These are phyloP conservation scores for Hypoxylon sp. DNA, from an alignment of 2,329 filamentous ascomycete genomes.

Conservation along the genomic window DNA sequence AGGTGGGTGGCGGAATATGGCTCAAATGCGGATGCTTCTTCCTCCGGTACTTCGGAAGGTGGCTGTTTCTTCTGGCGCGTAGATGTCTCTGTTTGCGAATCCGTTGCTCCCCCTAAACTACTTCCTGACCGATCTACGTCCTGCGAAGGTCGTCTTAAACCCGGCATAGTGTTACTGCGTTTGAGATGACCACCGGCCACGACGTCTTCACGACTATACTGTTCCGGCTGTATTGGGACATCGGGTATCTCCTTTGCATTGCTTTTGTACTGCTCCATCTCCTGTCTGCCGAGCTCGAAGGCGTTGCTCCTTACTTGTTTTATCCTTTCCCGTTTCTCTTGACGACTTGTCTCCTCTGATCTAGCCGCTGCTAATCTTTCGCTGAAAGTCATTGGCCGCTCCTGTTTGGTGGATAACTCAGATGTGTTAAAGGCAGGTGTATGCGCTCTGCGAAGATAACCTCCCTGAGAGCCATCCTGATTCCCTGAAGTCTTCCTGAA, in stretches of 20 bases:
- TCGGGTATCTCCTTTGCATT: slow-evolving; percentile 70
- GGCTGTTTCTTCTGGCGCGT: slow-evolving; percentile 46
- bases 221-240: slow-evolving; percentile 62
- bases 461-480: slow-evolving; percentile 52
- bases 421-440: slow-evolving; percentile 55
- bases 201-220: slow-evolving; percentile 76
- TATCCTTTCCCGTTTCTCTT: slow-evolving; percentile 68
- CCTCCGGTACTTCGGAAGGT: slow-evolving; percentile 58
- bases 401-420: slow-evolving; percentile 51
- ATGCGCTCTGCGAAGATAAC: slow-evolving; percentile 63
- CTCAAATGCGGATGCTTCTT: slow-evolving; percentile 79
- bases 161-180: slow-evolving; percentile 63
- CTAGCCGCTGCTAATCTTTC: slow-evolving; percentile 84
- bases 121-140: slow-evolving; percentile 37
- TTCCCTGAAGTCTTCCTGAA: slow-evolving; percentile 57
- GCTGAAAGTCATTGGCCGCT: slow-evolving; percentile 77
- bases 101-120: slow-evolving; percentile 37
- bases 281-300: slow-evolving; percentile 70
- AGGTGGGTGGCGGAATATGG: slow-evolving; percentile 89
- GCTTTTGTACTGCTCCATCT: slow-evolving; percentile 73
- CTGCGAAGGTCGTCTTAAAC: slow-evolving; percentile 45
- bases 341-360: slow-evolving; percentile 66
- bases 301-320: slow-evolving; percentile 67
- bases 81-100: slow-evolving; percentile 48
- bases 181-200: slow-evolving; percentile 59